Percentiles rank a stretch among this genome's conserved stretches.
These are phyloP conservation scores for Hypomyces rosellus DNA, from an alignment of 2,329 filamentous ascomycete species.

Conservation along the genomic window DNA sequence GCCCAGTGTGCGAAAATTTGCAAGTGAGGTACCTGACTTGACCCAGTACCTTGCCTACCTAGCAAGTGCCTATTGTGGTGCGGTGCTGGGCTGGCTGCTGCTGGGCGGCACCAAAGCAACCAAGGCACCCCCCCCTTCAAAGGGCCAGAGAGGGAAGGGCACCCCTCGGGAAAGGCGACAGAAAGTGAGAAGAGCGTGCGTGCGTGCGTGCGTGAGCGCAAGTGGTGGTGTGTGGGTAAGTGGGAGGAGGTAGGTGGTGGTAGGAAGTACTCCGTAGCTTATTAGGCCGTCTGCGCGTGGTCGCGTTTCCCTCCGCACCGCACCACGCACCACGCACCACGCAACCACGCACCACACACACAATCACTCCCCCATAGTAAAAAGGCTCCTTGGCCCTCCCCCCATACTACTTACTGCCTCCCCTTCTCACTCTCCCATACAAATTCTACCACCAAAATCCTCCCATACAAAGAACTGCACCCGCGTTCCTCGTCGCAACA, in stretches of 20 bases:
- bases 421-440: constrained; percentile 56
- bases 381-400: constrained; percentile 52
- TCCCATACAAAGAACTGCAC: constrained; percentile 42
- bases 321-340: no score
- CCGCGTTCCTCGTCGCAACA: constrained; percentile 38
- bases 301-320: constrained; percentile 19
- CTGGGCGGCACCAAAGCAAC: neutral
- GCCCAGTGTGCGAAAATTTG: constrained; percentile 1
- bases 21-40: neutral
- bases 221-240: constrained; percentile 8
- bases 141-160: neutral
- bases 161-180: constrained; percentile 2
- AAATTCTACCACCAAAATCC: constrained; percentile 50
- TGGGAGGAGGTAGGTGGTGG: constrained; percentile 1
- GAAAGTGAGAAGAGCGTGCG: neutral
- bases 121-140: constrained; percentile 8
- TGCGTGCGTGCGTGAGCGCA: constrained; percentile 4
- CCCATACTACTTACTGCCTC: constrained; percentile 48
- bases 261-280: neutral
- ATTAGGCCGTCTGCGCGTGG: constrained; percentile 12
- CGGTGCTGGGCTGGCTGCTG: neutral
- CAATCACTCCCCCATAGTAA: constrained; percentile 61
- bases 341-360: no score
- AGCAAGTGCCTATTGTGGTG: constrained; percentile 1
- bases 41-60: neutral